A percentile compares a stretch with the other conserved stretches of the same genome.
Conservation (phyloP, 306 rosid genomes). For the Quercus suber region DNA sequence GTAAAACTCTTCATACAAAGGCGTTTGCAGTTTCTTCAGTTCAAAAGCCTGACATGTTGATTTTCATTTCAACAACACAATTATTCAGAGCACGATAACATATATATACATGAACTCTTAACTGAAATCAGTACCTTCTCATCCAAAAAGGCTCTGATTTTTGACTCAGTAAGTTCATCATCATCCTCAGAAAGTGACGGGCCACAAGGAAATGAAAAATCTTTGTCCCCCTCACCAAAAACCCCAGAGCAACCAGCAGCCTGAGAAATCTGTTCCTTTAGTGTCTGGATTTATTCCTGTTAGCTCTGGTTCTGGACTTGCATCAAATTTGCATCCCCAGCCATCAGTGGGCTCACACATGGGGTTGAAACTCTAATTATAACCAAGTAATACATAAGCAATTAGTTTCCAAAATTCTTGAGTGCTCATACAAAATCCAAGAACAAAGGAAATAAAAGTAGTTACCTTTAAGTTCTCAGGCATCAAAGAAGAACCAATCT, state of each 20-base stretch:
- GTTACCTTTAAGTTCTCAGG: constrained; percentile 64
- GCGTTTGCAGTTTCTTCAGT: constrained; percentile 92
- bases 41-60: constrained; percentile 73
- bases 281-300: constrained; percentile 31
- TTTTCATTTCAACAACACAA: constrained; percentile 18
- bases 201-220: constrained; percentile 65
- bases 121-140: constrained; percentile 69
- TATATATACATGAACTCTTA: constrained; percentile 12
- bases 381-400: background rate
- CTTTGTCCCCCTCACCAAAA: constrained; percentile 42
- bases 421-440: constrained; percentile 15
- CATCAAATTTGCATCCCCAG: constrained; percentile 63
- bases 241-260: constrained; percentile 42
- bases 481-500: constrained; percentile 41
- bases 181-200: constrained; percentile 82
- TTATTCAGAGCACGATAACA: constrained; percentile 9
- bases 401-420: constrained; percentile 15
- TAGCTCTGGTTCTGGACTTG: constrained; percentile 48
- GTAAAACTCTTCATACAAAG: constrained; percentile 86
- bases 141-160: constrained; percentile 82
- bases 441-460: constrained; percentile 3
- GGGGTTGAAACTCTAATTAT: constrained; percentile 83
- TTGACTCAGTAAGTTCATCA: constrained; percentile 93
- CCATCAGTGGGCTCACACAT: constrained; percentile 86
- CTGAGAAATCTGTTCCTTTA: constrained; percentile 32